Conservation (phyloP, 371 early-diverging fungal species). For the Catenaria anguillulae region DNA sequence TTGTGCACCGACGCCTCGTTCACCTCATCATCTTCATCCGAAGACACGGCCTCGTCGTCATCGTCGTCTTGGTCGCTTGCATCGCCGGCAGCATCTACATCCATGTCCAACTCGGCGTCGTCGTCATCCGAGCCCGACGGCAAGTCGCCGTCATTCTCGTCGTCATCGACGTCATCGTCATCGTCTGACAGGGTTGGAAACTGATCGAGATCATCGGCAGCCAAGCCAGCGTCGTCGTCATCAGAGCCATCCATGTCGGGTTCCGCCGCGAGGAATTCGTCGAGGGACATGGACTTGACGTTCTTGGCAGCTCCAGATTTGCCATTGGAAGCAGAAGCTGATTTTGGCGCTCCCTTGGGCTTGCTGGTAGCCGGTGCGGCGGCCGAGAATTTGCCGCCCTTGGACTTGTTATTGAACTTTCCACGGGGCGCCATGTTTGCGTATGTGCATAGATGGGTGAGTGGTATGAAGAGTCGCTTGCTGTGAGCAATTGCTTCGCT, state of each 20-base stretch:
- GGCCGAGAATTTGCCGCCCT: no score
- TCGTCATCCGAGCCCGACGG: background rate
- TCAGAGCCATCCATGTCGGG: no score
- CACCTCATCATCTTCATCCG: constrained; percentile 6
- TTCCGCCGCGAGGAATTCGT: background rate
- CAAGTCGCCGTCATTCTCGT: background rate
- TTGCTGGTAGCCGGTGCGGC: background rate
- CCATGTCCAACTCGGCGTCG: background rate
- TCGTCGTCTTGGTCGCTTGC: background rate
- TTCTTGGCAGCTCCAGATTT: background rate
- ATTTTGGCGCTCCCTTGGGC: background rate
- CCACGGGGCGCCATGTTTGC: background rate
- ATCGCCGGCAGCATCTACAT: background rate
- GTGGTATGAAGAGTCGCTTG: no score
- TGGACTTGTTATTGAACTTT: background rate
- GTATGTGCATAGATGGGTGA: no score
- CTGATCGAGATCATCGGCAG: background rate
- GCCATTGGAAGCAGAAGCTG: background rate
- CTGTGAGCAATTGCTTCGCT: no score
- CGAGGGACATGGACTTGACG: background rate
- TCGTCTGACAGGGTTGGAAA: no score
- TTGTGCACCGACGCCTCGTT: constrained; percentile 45
- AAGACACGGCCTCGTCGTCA: background rate
- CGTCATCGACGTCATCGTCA: background rate
- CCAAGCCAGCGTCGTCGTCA: no score